A percentile compares a stretch with the other conserved stretches of the same genome.
phyloP scores from a whole-genome alignment of 2,329 filamentous ascomycete species.

The Cladophialophora bantiana region DNA sequence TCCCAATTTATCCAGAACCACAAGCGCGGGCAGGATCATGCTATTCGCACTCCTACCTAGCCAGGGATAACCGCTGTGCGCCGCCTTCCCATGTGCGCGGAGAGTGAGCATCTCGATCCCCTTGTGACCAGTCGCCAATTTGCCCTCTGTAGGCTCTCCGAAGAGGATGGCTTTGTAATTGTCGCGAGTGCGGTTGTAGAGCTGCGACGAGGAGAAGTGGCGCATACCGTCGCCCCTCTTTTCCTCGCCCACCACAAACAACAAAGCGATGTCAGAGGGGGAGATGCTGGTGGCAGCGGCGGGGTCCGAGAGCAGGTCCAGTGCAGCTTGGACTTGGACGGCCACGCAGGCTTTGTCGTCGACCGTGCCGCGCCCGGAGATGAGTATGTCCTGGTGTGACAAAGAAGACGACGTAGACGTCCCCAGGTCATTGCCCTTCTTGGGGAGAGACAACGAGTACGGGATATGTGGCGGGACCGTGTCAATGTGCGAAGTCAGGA shows the following conservation, averaged over 20 bases:
- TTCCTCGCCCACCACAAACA: constrained; percentile 83
- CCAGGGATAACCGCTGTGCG: constrained; percentile 92
- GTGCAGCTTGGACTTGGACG: constrained; percentile 51
- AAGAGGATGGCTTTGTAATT: constrained; percentile 78
- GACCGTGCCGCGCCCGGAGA: constrained; percentile 55
- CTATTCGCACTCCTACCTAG: constrained; percentile 86
- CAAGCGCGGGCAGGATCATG: constrained; percentile 75
- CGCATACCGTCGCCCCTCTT: constrained; percentile 80
- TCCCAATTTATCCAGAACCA: constrained; percentile 67
- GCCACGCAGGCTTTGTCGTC: constrained; percentile 57
- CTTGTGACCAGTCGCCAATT: constrained; percentile 90
- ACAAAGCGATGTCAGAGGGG: constrained; percentile 51
- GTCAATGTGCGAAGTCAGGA: constrained; percentile 79
- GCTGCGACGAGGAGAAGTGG: constrained; percentile 53
- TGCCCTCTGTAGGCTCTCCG: constrained; percentile 89
- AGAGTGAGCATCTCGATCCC: constrained; percentile 75
- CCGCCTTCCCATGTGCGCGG: constrained; percentile 74
- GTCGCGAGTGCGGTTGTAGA: constrained; percentile 50
- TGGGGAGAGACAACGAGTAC: constrained; percentile 52
- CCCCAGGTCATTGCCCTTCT: background rate
- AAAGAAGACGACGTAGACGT: constrained; percentile 46
- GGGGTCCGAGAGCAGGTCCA: constrained; percentile 55
- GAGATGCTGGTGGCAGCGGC: constrained; percentile 40
- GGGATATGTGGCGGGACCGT: constrained; percentile 62
- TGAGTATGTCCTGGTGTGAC: constrained; percentile 44